These are phyloP conservation scores for Microcyclospora pomicola DNA, from an alignment of 2,329 filamentous ascomycete species.

Conservation along the genomic window DNA sequence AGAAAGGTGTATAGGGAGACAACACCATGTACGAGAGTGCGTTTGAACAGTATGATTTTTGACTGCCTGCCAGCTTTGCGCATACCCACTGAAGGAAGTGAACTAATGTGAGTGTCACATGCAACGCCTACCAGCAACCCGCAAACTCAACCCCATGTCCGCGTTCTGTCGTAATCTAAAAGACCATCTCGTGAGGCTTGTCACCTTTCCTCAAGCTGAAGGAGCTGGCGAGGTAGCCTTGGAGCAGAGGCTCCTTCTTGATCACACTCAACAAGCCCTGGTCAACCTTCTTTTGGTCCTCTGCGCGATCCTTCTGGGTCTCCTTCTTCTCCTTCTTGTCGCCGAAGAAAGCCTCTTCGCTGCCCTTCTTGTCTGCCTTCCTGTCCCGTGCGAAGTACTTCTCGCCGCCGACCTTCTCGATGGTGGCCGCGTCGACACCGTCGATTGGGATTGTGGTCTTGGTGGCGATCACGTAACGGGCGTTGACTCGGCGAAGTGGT, in stretches of 20 bases:
- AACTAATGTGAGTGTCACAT: too few relatives aligned
- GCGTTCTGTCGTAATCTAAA: constrained; percentile 45
- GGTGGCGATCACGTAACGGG: constrained; percentile 86
- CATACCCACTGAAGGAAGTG: too few relatives aligned
- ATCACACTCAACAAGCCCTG: constrained; percentile 88
- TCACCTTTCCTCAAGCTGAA: constrained; percentile 99
- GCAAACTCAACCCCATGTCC: too few relatives aligned
- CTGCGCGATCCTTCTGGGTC: constrained; percentile 77
- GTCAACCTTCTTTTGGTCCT: constrained; percentile 97
- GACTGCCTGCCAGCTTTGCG: too few relatives aligned
- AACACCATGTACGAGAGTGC: too few relatives aligned
- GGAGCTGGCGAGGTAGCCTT: constrained; percentile 83
- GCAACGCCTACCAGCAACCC: too few relatives aligned
- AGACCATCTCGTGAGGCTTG: constrained; percentile 99
- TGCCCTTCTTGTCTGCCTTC: constrained; percentile 77
- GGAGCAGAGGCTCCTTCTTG: constrained; percentile 95
- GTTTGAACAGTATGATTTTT: too few relatives aligned
- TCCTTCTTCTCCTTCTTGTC: constrained; percentile 93
- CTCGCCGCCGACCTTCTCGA: constrained; percentile 66
- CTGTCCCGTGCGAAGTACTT: constrained; percentile 98
- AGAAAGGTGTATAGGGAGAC: too few relatives aligned
- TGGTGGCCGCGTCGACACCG: constrained; percentile 56
- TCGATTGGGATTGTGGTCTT: constrained; percentile 72
- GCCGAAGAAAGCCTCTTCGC: constrained; percentile 98
- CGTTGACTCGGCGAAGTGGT: constrained; percentile 83